Evolutionary conservation across 2,329 filamentous ascomycete species (phyloP), one percentile per base, ranked within the genome.

Genomic region (Sclerotinia trifoliorum): DNA sequence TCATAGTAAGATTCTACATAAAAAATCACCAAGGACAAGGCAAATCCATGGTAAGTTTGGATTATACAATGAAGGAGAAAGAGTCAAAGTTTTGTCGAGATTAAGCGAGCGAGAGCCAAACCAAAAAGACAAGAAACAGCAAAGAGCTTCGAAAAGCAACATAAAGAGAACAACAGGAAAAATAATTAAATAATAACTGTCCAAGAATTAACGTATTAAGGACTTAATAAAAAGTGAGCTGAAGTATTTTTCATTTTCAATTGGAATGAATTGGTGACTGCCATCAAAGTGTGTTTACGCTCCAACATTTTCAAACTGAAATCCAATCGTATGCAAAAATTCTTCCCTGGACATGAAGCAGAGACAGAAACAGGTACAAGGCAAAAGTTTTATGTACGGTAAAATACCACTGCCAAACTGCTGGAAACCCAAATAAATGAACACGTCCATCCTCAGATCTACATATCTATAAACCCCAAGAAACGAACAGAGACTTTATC

Each of bases 311-410:
- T 6, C 29, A 32, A 24, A 13, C 4, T 15, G 3, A 21, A 11
- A 10, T 1, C 15, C 1, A 24, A 32, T 29, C 5, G 29, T 29
- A 29, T 29, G 29, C 3, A 5, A 29, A 29, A 29, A 29, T 29
- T 29, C 2, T 29, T 29, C 29, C 29, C 29, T 29, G 13, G 35
- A 13, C 35, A 39, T 39, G 2, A 17, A 5, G 19, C 3, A n/a
- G n/a, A 24, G 6, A 0, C 1, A 24, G 1, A 49, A 48, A 5
- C 0, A n/a, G 4, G 1, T 6, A 17, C 0, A 2, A 13, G 29
- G 3, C 1, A 49, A 15, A 15, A 2, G n/a, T 4, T 13, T 8
- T 46, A 5, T 13, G 3, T 35, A 0, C 2, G 4, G 32, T 35
- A 11, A 32, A 2, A 61, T 32, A 10, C 1, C 10, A 5, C 19